phyloP scores from a whole-genome alignment of 73 alveolate genomes.

The Paramecium pentaurelia region DNA sequence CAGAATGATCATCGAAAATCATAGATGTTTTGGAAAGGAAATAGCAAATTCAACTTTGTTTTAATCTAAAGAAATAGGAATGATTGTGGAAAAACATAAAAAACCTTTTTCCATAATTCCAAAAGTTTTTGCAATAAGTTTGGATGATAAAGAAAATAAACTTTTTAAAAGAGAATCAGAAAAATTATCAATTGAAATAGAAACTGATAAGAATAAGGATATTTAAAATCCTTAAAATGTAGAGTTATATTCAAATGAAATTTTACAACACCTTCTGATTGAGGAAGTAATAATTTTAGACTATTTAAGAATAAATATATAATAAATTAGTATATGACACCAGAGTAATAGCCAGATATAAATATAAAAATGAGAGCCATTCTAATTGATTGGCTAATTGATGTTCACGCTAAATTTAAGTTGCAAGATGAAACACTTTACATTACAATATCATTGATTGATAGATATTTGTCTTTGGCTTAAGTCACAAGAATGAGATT shows the following conservation, averaged over 20 bases:
- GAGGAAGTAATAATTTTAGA: background rate
- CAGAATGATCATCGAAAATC: conserved; percentile 7
- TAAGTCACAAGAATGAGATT: conserved; percentile 59
- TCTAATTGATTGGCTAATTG: conserved; percentile 80
- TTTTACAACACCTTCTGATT: background rate
- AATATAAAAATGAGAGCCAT: conserved; percentile 82
- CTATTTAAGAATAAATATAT: background rate
- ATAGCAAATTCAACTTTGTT: background rate
- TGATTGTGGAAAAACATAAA: background rate
- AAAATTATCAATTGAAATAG: background rate
- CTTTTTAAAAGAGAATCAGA: background rate
- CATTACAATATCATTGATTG: conserved; percentile 73
- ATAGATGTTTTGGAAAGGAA: background rate
- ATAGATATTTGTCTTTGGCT: conserved; percentile 64
- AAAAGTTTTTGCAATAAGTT: background rate
- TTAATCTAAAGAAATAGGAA: background rate
- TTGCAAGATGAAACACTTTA: conserved; percentile 74
- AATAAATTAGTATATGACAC: background rate
- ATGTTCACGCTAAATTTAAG: conserved; percentile 72
- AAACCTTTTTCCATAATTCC: conserved; percentile 4
- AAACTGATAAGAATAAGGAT: background rate
- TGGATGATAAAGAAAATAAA: background rate
- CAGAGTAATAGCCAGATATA: background rate
- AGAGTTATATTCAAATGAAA: background rate
- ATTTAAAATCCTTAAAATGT: background rate